Evolutionary conservation across 768 basidiomycete genomes (phyloP).

Genomic region (Hericium coralloides): DNA sequence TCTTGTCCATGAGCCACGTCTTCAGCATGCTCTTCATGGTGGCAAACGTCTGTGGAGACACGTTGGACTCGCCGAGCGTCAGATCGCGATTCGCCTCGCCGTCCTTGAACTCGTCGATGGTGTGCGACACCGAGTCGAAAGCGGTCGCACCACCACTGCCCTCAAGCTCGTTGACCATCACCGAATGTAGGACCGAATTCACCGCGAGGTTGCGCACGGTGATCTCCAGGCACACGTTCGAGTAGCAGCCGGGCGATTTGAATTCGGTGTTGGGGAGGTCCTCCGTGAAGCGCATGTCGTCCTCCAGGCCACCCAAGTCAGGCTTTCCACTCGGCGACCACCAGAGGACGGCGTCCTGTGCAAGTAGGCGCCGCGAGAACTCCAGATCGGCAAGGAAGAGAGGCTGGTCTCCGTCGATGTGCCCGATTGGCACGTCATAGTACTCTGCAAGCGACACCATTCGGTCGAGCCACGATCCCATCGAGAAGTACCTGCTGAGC

Average conservation of each 20-base stretch:
- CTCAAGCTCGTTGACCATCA: slow-evolving; percentile 94
- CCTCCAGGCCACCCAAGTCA: slow-evolving; percentile 89
- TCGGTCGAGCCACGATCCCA: slow-evolving; percentile 75
- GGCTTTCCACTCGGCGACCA: slow-evolving; percentile 89
- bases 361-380: slow-evolving; percentile 79
- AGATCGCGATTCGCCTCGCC: slow-evolving; percentile 59
- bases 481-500: slow-evolving; percentile 69
- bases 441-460: slow-evolving; percentile 77
- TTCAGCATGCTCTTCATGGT: slow-evolving; percentile 85
- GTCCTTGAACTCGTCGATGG: slow-evolving; percentile 79
- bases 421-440: slow-evolving; percentile 88
- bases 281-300: slow-evolving; percentile 68
- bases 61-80: slow-evolving; percentile 80
- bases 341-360: slow-evolving; percentile 92
- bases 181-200: slow-evolving; percentile 87
- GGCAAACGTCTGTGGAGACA: slow-evolving; percentile 80
- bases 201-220: slow-evolving; percentile 88
- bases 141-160: slow-evolving; percentile 90
- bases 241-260: slow-evolving; percentile 74
- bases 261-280: slow-evolving; percentile 84
- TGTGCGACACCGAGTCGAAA: slow-evolving; percentile 89
- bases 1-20: slow-evolving; percentile 83
- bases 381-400: slow-evolving; percentile 83
- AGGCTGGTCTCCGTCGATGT: slow-evolving; percentile 85
- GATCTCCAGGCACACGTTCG: slow-evolving; percentile 88